Evolutionary conservation across 129 eudicot genomes (phyloP).

Genomic region (Chrysanthemum seticuspe): DNA sequence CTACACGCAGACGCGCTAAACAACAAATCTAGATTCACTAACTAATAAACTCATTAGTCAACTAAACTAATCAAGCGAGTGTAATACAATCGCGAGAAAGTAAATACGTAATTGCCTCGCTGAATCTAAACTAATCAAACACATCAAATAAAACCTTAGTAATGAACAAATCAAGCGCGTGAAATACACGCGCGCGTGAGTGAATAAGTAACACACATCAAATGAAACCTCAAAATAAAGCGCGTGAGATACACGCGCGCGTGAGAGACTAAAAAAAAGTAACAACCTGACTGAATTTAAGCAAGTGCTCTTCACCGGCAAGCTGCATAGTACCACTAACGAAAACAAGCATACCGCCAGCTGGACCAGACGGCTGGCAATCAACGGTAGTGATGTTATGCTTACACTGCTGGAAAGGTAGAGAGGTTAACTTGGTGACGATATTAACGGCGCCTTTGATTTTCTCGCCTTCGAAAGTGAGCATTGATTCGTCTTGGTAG

Average conservation of each 20-base stretch:
- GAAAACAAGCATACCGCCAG: constrained; percentile 81
- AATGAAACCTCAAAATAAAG: not conserved
- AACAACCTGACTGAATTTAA: constrained; percentile 85
- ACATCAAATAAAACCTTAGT: too few relatives aligned
- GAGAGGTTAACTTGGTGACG: constrained; percentile 56
- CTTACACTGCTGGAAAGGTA: constrained; percentile 85
- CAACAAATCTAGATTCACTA: too few relatives aligned
- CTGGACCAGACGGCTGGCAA: constrained; percentile 91
- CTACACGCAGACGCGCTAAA: too few relatives aligned
- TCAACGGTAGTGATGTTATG: constrained; percentile 77
- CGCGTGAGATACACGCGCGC: too few relatives aligned
- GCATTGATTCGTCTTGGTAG: constrained; percentile 75
- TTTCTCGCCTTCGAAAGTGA: constrained; percentile 85
- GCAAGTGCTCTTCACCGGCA: constrained; percentile 77
- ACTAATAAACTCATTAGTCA: too few relatives aligned
- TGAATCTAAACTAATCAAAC: too few relatives aligned
- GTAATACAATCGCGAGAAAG: too few relatives aligned
- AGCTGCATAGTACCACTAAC: constrained; percentile 83
- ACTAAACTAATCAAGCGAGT: too few relatives aligned
- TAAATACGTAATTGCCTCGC: too few relatives aligned
- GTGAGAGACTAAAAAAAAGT: not conserved
- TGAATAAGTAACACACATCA: not conserved
- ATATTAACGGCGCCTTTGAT: constrained; percentile 61
- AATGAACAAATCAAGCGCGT: too few relatives aligned
- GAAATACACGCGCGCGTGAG: too few relatives aligned